These are phyloP conservation scores for Pyricularia pennisetigena DNA, from an alignment of 2,329 filamentous ascomycete genomes.

Conservation along the genomic window DNA sequence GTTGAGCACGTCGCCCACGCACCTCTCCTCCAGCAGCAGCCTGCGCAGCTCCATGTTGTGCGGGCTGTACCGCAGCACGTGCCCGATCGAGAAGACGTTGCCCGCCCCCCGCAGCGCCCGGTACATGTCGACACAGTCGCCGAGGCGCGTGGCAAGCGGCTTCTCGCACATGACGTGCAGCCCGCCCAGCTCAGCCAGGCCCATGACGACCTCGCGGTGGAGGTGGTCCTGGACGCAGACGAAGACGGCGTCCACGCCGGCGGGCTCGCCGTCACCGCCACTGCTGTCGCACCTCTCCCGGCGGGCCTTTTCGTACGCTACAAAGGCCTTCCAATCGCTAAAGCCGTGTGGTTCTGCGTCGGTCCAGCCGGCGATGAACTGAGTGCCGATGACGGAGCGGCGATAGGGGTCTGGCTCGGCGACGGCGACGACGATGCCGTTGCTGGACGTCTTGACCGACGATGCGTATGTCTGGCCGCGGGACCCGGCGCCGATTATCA, in stretches of 20 bases:
- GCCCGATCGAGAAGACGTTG: conserved; percentile 78
- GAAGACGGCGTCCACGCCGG: conserved; percentile 52
- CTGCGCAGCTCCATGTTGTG: conserved; percentile 81
- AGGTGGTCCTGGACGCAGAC: conserved; percentile 75
- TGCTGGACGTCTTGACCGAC: conserved; percentile 53
- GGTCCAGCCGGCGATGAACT: conserved; percentile 59
- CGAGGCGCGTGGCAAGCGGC: conserved; percentile 70
- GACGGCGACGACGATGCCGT: conserved; percentile 64
- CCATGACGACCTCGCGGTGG: conserved; percentile 72
- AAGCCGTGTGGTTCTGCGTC: conserved; percentile 56
- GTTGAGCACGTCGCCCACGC: conserved; percentile 76
- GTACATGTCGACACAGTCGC: conserved; percentile 71
- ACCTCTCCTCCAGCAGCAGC: conserved; percentile 62
- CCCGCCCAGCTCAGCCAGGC: conserved; percentile 53
- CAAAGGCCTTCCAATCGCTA: conserved; percentile 61
- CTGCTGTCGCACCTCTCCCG: conserved; percentile 42
- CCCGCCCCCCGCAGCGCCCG: conserved; percentile 34
- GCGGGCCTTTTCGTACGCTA: conserved; percentile 59
- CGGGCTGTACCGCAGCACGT: conserved; percentile 87
- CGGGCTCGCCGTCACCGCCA: conserved; percentile 20
- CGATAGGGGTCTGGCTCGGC: conserved; percentile 77
- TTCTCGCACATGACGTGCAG: conserved; percentile 95
- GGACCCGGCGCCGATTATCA: conserved; percentile 76
- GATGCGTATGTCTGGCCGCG: conserved; percentile 66
- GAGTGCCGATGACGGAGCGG: conserved; percentile 57